A percentile compares a stretch with the other conserved stretches of the same genome.
These are phyloP conservation scores for Ophiognomonia clavigignenti-juglandacearum DNA, from an alignment of 2,329 filamentous ascomycete species.

Conservation along the genomic window DNA sequence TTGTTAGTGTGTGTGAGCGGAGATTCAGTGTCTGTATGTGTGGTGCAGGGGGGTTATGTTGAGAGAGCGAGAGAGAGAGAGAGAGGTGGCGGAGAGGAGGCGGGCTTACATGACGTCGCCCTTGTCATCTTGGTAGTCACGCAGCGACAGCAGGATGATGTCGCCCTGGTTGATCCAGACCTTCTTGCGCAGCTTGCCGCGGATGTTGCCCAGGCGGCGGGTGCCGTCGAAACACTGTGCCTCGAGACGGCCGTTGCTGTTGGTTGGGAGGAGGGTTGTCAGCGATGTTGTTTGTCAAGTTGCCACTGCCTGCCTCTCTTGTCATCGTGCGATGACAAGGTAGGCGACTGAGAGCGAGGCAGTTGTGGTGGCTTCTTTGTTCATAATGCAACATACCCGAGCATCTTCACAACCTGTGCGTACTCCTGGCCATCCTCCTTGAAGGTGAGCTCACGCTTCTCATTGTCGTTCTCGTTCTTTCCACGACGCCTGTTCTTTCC, in stretches of 20 bases:
- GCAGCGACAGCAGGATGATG: slow-evolving; percentile 78
- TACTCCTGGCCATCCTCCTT: slow-evolving; percentile 70
- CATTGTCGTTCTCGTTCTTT: slow-evolving; percentile 78
- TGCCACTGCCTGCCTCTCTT: no score
- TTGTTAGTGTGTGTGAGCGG: not conserved
- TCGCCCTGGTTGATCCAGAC: slow-evolving; percentile 99
- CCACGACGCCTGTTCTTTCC: slow-evolving; percentile 27
- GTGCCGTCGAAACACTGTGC: slow-evolving; percentile 92
- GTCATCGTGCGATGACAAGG: not conserved
- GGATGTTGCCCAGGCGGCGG: slow-evolving; percentile 64
- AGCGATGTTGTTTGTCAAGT: no score
- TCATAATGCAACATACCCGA: slow-evolving; percentile 45
- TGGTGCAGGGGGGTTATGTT: no score
- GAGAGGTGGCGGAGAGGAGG: not conserved
- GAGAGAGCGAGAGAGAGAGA: not conserved
- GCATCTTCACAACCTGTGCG: slow-evolving; percentile 85
- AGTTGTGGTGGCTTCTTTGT: not conserved
- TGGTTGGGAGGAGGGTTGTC: no score
- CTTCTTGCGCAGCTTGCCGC: slow-evolving; percentile 98
- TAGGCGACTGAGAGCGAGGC: not conserved
- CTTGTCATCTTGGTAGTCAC: slow-evolving; percentile 86
- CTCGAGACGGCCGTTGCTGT: slow-evolving; percentile 77
- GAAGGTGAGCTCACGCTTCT: slow-evolving; percentile 77
- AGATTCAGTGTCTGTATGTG: not conserved
- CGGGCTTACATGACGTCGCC: slow-evolving; percentile 65